A percentile compares a stretch with the other conserved stretches of the same genome.
Evolutionary conservation across 2,329 filamentous ascomycete species (phyloP).

Genomic region (Furcasterigmium sp.): DNA sequence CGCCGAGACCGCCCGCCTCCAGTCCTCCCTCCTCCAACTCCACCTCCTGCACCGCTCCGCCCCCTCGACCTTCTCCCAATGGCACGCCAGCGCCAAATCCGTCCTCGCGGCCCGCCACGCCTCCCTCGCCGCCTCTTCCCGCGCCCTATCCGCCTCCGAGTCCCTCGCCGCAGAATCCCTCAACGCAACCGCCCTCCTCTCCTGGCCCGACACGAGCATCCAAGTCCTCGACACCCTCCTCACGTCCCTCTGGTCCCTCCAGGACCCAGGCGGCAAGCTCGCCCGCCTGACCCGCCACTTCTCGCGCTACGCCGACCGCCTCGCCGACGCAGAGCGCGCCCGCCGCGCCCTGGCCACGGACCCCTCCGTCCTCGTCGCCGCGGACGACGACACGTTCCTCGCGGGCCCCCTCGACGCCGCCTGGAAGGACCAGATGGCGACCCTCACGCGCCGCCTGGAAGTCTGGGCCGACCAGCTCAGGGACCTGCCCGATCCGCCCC

Average conservation of each 20-base stretch:
- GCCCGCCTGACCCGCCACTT: conserved; percentile 50
- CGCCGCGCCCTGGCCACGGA: conserved; percentile 18
- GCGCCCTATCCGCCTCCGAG: conserved; percentile 30
- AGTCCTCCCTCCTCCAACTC: conserved; percentile 61
- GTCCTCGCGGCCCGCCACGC: conserved; percentile 42
- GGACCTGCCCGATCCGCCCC: conserved; percentile 31
- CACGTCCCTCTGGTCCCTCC: conserved; percentile 51
- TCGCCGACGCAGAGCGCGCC: conserved; percentile 40
- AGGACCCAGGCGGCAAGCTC: conserved; percentile 51
- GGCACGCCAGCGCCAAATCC: conserved; percentile 50
- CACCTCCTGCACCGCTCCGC: conserved; percentile 58
- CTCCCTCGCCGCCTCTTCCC: conserved; percentile 26
- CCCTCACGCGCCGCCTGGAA: conserved; percentile 48
- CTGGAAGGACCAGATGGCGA: conserved; percentile 55
- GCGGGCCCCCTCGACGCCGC: conserved; percentile 47
- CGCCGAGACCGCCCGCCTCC: conserved; percentile 52
- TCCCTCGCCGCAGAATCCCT: conserved; percentile 38
- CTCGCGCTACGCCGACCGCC: conserved; percentile 51
- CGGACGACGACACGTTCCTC: conserved; percentile 37
- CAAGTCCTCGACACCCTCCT: conserved; percentile 53
- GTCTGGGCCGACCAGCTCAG: conserved; percentile 44
- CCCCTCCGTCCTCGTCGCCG: conserved; percentile 17
- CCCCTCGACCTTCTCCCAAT: conserved; percentile 35
- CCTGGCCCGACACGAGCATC: conserved; percentile 56
- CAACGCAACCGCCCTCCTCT: conserved; percentile 46